A percentile compares a stretch with the other conserved stretches of the same genome.
phyloP scores from a whole-genome alignment of 768 basidiomycete genomes.

The Mycena latifolia region DNA sequence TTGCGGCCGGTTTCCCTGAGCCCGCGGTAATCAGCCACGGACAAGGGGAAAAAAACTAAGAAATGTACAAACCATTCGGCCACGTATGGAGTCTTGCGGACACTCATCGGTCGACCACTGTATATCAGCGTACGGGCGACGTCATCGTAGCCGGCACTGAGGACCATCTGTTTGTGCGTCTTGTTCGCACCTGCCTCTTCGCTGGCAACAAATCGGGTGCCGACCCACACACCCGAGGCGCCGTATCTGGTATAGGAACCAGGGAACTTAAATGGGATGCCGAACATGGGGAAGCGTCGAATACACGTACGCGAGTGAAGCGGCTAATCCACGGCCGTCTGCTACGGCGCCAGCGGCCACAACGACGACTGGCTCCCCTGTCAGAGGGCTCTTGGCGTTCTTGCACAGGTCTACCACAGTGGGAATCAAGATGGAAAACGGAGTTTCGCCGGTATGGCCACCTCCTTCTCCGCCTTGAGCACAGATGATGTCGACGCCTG shows the following conservation, averaged over 20 bases:
- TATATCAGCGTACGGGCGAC: conserved; percentile 78
- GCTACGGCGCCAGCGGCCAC: conserved; percentile 90
- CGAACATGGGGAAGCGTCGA: too few species aligned
- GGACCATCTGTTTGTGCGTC: conserved; percentile 75
- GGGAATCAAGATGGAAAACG: conserved; percentile 87
- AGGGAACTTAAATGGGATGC: not conserved
- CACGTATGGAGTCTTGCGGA: conserved; percentile 86
- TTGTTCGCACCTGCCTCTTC: conserved; percentile 85
- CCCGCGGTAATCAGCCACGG: not conserved
- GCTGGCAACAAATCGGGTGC: conserved; percentile 88
- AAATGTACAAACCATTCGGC: conserved; percentile 67
- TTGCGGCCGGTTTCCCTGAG: conserved; percentile 72
- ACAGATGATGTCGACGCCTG: conserved; percentile 92
- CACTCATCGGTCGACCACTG: conserved; percentile 84
- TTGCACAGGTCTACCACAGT: conserved; percentile 86
- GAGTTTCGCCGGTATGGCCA: conserved; percentile 88
- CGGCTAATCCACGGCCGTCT: conserved; percentile 86
- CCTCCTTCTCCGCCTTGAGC: conserved; percentile 92
- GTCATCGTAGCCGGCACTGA: conserved; percentile 84
- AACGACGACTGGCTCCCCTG: conserved; percentile 80
- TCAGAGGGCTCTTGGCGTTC: conserved; percentile 77
- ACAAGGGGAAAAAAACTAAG: not conserved
- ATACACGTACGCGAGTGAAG: conserved; percentile 67
- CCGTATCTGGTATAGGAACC: conserved; percentile 66
- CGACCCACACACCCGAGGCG: conserved; percentile 90